Evolutionary conservation across 2,329 filamentous ascomycete species (phyloP), one percentile per base, ranked within the genome.

Genomic region (Trichoderma aggressivum): DNA sequence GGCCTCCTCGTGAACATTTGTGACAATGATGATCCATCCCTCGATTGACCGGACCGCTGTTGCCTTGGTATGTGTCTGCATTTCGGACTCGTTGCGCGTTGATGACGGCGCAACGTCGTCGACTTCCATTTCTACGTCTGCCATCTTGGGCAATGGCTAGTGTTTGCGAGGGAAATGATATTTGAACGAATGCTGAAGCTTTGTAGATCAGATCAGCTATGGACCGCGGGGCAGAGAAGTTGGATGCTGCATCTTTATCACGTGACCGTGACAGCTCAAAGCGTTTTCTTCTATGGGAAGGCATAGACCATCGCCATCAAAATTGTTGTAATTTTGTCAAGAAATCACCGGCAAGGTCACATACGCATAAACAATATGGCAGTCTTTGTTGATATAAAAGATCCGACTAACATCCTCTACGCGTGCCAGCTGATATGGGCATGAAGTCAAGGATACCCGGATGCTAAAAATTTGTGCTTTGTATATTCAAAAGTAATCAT

Each of bases 1-100:
- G 63, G 93, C 92, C 81, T 96, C 93, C 79, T 96, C 93, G 83
- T 96, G 93, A 39, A 96, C 91, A 78, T 96, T 96, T 66, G 92
- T 94, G 75, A 93, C 92, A 74, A 94, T 90, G 77, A 96, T 86
- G 81, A 96, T 96, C 93, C 93, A 96, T 76, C 93, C 93, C 82
- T 96, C 93, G 78, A 96, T 94, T 70, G 91, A 94, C 77, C 93
- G 92, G 72, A 96, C 93, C 28, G 93, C 93, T 1, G 90, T 93
- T 70, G 92, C 92, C 79, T 92, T 91, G 47, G 87, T 85, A 76
- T 89, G 87, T 7, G 92, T 94, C 77, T 89, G 89, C 86, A 93
- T 91, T 78, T 91, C 89, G 76, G 84, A 83, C 74, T 88, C 84
- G 77, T 88, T 87, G 76, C 81, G 82, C 71, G 82, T 80, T 72